Percentiles rank a stretch among this genome's conserved stretches.
Conservation (phyloP, 306 rosid species). For the Rosa multiflora region DNA sequence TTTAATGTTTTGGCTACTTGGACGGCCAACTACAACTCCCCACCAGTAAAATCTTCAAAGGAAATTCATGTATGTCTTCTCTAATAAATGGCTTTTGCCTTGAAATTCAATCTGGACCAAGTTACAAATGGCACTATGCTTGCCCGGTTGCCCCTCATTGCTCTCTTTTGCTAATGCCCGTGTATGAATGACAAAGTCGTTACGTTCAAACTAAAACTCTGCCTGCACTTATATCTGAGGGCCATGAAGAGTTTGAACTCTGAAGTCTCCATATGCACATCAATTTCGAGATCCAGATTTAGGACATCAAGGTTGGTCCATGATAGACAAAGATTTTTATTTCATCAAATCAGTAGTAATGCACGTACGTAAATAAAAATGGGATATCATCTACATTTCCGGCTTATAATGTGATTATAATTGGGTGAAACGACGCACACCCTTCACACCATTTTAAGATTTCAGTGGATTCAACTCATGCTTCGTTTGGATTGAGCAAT, state of each 20-base stretch:
- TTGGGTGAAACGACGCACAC: neutral
- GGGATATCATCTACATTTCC: neutral
- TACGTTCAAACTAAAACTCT: neutral
- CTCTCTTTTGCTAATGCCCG: neutral
- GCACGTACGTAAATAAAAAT: neutral
- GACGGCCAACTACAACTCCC: constrained; percentile 44
- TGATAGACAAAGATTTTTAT: neutral
- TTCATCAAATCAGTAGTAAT: neutral
- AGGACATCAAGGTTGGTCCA: neutral
- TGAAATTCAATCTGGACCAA: neutral
- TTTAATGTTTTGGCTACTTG: constrained; percentile 28
- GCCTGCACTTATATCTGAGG: neutral
- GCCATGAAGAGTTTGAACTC: neutral
- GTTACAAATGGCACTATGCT: neutral
- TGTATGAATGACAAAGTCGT: neutral
- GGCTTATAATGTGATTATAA: neutral
- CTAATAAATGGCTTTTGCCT: neutral
- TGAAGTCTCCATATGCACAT: neutral
- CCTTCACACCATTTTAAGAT: neutral
- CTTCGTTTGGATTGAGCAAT: neutral
- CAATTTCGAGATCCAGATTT: neutral
- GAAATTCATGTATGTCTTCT: neutral
- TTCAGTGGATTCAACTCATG: neutral
- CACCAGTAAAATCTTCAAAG: constrained; percentile 7
- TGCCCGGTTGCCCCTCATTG: neutral